Evolutionary conservation across 148 eudicot genomes (phyloP).

Genomic region (Rhododendron griersonianum): DNA sequence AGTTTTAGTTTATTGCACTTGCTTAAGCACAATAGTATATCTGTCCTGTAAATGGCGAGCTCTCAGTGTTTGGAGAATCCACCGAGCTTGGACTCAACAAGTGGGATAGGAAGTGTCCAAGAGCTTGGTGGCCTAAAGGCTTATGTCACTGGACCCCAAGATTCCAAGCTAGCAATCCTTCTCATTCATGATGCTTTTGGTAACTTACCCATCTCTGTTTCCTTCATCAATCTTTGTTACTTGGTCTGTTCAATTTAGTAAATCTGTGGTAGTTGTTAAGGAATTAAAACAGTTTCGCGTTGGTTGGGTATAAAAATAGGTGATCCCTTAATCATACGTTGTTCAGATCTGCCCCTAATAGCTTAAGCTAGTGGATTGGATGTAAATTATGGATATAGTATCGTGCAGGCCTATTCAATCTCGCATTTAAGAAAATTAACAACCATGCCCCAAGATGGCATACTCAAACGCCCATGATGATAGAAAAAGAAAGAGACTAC

Average conservation of each 20-base stretch:
- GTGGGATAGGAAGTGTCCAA: slow-evolving; percentile 25
- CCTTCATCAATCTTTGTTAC: neutral
- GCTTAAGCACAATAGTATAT: neutral
- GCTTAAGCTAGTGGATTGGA: too few relatives aligned
- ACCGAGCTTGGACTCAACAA: slow-evolving; percentile 21
- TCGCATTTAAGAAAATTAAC: neutral
- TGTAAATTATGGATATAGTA: too few relatives aligned
- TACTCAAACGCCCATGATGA: neutral
- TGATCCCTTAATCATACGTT: too few relatives aligned
- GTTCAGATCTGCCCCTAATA: too few relatives aligned
- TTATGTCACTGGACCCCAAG: slow-evolving; percentile 26
- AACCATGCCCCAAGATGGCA: neutral
- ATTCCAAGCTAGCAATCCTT: slow-evolving; percentile 32
- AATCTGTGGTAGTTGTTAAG: neutral
- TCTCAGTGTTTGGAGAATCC: slow-evolving; percentile 29
- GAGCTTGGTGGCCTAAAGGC: slow-evolving; percentile 29
- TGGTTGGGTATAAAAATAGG: too few relatives aligned
- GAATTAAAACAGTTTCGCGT: neutral
- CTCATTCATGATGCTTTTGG: slow-evolving; percentile 36
- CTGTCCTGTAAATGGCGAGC: slow-evolving; percentile 33
- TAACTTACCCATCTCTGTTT: slow-evolving; percentile 11
- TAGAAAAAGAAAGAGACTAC: neutral
- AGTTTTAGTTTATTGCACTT: too few relatives aligned
- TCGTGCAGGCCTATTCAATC: neutral
- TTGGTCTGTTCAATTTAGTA: neutral